phyloP scores from a whole-genome alignment of 2,329 filamentous ascomycete species.

The Fusarium robinianum region DNA sequence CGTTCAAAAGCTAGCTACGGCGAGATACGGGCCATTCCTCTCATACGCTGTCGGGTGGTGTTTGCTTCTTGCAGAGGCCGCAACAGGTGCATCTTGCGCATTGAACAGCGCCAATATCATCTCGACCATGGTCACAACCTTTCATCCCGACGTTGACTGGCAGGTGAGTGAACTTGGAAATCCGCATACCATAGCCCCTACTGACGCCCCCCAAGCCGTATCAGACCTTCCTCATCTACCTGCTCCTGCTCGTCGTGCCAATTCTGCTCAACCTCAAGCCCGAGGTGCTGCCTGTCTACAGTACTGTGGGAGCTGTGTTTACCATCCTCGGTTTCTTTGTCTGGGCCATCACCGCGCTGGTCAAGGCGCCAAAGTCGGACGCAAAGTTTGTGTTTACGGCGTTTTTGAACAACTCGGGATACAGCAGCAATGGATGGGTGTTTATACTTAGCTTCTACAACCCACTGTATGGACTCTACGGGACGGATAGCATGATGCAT shows the following conservation, averaged over 20 bases:
- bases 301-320: constrained; percentile 11
- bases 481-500: constrained; percentile 19
- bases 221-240: constrained; percentile 13
- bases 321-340: constrained; percentile 15
- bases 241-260: not conserved
- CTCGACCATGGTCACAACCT: constrained; percentile 3
- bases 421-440: constrained; percentile 9
- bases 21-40: not conserved
- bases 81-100: constrained; percentile 6
- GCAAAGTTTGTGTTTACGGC: constrained; percentile 9
- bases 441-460: constrained; percentile 13
- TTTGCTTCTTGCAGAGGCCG: constrained; percentile 8
- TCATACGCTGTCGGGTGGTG: constrained; percentile 17
- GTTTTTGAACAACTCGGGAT: constrained; percentile 19
- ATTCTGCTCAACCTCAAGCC: constrained; percentile 12
- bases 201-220: constrained; percentile 3
- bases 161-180: constrained; percentile 10
- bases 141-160: constrained; percentile 13
- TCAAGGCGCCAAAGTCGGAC: constrained; percentile 2
- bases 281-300: constrained; percentile 11
- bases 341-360: constrained; percentile 10
- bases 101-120: constrained; percentile 16
- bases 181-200: no score
- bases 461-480: constrained; percentile 10
- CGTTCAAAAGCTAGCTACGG: constrained; percentile 1